Evolutionary conservation across 495 filamentous ascomycete genomes (phyloP), one percentile per base, ranked within the genome.

Genomic region (Neurospora pannonica): DNA sequence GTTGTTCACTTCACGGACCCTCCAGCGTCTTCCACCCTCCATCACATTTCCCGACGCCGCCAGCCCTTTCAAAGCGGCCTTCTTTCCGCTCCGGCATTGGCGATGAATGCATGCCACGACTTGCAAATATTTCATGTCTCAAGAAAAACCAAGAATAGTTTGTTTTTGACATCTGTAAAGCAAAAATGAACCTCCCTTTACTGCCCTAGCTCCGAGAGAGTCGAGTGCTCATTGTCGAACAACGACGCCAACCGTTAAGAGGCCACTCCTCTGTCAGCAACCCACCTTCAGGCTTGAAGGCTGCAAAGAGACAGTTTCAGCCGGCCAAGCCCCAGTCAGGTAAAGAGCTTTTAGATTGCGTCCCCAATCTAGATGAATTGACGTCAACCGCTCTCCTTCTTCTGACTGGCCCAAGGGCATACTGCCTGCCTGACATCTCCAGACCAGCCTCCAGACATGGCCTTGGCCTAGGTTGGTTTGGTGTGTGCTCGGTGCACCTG

Each of bases 191-290:
- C n/a, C n/a, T n/a, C n/a, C n/a, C n/a, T n/a, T n/a, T n/a, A n/a
- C n/a, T n/a, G n/a, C n/a, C n/a, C n/a, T n/a, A n/a, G n/a, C n/a
- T n/a, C n/a, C 34, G 34, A 7, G 5, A 79, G 79, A 1, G 73
- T 87, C 71, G 86, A 91, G 73, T 88, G 86, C 75, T 80, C 85
- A 8, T 82, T 83, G 72, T 77, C 40, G 86, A 91, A 89, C 72
- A 86, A 85, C 15, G 87, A 91, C 67, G 84, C 91, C 38, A 88
- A 89, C 71, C 84, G 85, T 19, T 79, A 90, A 37, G 31, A 78
- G 87, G n/a, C 38, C 77, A 46, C 69, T 76, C 38, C 38, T 72
- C 15, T 38, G 39, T 15, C 54, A 46, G 9, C 72, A 39, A 60
- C 75, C 7, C 67, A 73, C 74, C 74, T 72, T 74, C 70, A 60